phyloP scores from a whole-genome alignment of 1,284 basidiomycete species.

The Fomitopsis pinicola region DNA sequence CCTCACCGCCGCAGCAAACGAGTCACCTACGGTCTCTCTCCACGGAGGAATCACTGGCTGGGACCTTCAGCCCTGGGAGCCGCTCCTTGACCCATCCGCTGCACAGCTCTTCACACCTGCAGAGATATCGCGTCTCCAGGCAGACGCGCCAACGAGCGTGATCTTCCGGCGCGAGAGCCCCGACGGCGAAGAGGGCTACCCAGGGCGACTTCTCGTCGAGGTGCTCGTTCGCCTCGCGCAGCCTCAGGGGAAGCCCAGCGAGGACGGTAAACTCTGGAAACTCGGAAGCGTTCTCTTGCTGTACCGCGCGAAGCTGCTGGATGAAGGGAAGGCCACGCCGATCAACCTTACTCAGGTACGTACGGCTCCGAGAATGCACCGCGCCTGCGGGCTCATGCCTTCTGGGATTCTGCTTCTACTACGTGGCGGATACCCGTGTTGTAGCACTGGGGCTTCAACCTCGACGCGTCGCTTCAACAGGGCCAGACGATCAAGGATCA shows the following conservation, averaged over 20 bases:
- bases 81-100: conserved; percentile 35
- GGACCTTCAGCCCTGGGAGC: conserved; percentile 51
- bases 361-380: not conserved
- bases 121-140: conserved; percentile 42
- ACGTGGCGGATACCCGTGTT: conserved; percentile 2
- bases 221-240: conserved; percentile 53
- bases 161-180: conserved; percentile 58
- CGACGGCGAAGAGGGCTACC: conserved; percentile 67
- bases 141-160: conserved; percentile 31
- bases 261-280: conserved; percentile 36
- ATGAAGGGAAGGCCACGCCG: conserved; percentile 55
- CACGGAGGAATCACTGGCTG: conserved; percentile 69
- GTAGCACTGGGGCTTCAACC: conserved; percentile 79
- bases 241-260: conserved; percentile 35
- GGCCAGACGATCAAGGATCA: conserved; percentile 51
- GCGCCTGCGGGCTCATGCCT: not conserved
- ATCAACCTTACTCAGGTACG: conserved; percentile 70
- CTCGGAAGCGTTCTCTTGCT: conserved; percentile 62
- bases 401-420: not conserved
- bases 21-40: conserved; percentile 59
- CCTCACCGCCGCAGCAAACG: conserved; percentile 42
- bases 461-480: conserved; percentile 57
- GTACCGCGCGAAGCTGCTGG: conserved; percentile 59
- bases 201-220: conserved; percentile 56
- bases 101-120: conserved; percentile 52